Conservation (phyloP, 2,329 filamentous ascomycete species). For the Pseudocercospora musae region DNA sequence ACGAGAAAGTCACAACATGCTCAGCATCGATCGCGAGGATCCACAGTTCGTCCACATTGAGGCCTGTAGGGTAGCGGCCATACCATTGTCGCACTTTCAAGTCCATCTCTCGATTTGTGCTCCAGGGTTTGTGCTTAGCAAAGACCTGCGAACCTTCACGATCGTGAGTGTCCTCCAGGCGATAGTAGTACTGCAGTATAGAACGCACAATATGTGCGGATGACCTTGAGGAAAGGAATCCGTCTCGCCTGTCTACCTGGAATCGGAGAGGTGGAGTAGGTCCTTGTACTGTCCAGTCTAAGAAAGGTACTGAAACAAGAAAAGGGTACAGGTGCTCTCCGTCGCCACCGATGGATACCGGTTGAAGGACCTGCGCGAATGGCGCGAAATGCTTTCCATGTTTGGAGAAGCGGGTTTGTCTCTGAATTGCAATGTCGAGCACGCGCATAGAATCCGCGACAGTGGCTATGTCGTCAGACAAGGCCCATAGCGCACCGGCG, state of each 20-base stretch:
- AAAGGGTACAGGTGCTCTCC: slow-evolving; percentile 31
- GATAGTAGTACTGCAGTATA: slow-evolving; percentile 43
- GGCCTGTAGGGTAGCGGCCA: slow-evolving; percentile 40
- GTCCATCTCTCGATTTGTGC: slow-evolving; percentile 41
- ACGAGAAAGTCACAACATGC: slow-evolving; percentile 44
- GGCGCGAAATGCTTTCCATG: slow-evolving; percentile 45
- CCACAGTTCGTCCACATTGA: slow-evolving; percentile 46
- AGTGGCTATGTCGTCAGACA: slow-evolving; percentile 21
- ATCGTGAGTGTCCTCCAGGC: slow-evolving; percentile 43
- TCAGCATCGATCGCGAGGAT: slow-evolving; percentile 40
- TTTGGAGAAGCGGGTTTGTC: slow-evolving; percentile 43
- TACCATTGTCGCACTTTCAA: slow-evolving; percentile 44
- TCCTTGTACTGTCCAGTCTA: slow-evolving; percentile 43
- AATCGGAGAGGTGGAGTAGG: slow-evolving; percentile 40
- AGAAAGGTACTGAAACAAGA: slow-evolving; percentile 42
- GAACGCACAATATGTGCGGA: slow-evolving; percentile 42
- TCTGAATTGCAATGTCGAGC: slow-evolving; percentile 38
- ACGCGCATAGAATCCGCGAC: slow-evolving; percentile 26
- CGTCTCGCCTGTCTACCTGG: slow-evolving; percentile 42
- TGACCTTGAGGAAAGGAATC: slow-evolving; percentile 39
- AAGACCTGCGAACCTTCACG: slow-evolving; percentile 42
- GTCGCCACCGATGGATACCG: slow-evolving; percentile 10
- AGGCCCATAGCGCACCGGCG: slow-evolving; percentile 23
- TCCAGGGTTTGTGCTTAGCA: slow-evolving; percentile 43
- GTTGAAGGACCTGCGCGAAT: slow-evolving; percentile 37